Conservation (phyloP, 306 rosid genomes). For the Cyamopsis tetragonoloba region DNA sequence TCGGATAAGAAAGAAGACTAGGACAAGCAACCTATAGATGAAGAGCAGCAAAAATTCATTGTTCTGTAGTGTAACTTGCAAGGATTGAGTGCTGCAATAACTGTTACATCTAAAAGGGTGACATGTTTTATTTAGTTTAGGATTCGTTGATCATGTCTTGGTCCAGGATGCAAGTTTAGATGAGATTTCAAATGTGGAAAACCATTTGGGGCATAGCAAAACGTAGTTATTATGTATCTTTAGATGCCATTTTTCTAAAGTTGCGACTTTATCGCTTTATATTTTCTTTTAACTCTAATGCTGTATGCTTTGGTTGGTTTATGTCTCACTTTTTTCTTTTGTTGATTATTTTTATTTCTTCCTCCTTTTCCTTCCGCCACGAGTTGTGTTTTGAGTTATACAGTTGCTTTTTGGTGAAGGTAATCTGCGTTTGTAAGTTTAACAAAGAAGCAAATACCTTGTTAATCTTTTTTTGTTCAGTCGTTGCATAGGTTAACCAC, state of each 20-base stretch:
- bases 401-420: neutral
- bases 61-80: slow-evolving; percentile 18
- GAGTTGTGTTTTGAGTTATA: neutral
- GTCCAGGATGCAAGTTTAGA: neutral
- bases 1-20: slow-evolving; percentile 64
- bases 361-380: neutral
- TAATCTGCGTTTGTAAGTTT: neutral
- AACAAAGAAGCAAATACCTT: neutral
- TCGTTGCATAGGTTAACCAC: too few relatives aligned
- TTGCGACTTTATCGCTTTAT: neutral
- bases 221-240: neutral
- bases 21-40: slow-evolving; percentile 27
- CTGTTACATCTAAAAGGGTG: neutral
- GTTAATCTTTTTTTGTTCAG: neutral
- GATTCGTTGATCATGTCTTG: neutral
- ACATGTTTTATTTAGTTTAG: slow-evolving; percentile 13
- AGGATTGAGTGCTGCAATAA: slow-evolving; percentile 10
- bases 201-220: neutral
- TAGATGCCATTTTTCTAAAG: neutral
- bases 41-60: slow-evolving; percentile 19
- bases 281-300: neutral
- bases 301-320: too few relatives aligned
- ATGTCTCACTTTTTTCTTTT: neutral
- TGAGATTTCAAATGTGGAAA: neutral
- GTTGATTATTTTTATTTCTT: neutral